Evolutionary conservation across 352 stramenopile species (phyloP).

Genomic region (Pythium rhizo-oryzae): DNA sequence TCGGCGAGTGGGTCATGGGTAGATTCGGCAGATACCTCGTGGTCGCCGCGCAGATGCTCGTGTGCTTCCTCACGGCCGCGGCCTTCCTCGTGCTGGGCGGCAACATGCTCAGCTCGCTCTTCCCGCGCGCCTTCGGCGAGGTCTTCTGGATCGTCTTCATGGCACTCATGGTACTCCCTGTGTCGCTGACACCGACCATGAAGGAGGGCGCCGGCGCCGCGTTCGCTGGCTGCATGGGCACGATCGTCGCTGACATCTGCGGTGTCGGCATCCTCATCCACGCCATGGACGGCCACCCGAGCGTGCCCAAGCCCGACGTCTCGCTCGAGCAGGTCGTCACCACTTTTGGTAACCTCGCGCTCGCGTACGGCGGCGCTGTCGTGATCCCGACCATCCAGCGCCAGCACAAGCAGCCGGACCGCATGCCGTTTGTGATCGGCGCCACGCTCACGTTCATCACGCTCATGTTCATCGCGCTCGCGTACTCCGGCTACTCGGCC

Average conservation of each 20-base stretch:
- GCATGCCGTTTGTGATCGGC: conserved; percentile 36
- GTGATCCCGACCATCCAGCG: conserved; percentile 33
- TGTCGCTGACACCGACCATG: conserved; percentile 37
- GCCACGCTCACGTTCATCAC: conserved; percentile 36
- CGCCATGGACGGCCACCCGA: conserved; percentile 32
- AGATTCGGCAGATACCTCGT: conserved; percentile 31
- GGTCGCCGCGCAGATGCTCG: conserved; percentile 24
- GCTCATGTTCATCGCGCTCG: conserved; percentile 50
- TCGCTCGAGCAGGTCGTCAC: conserved; percentile 32
- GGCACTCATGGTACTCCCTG: conserved; percentile 25
- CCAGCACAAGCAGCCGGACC: conserved; percentile 22
- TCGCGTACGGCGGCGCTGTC: conserved; percentile 36
- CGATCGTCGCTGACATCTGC: conserved; percentile 33
- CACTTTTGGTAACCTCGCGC: conserved; percentile 36
- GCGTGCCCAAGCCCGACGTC: conserved; percentile 22
- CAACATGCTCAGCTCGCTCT: conserved; percentile 33
- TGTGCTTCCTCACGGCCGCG: conserved; percentile 25
- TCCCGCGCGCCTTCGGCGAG: conserved; percentile 25
- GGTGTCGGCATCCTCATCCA: conserved; percentile 27
- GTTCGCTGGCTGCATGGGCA: conserved; percentile 37
- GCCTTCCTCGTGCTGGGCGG: conserved; percentile 29
- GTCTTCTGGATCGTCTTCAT: conserved; percentile 36
- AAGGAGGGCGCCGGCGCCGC: conserved; percentile 34
- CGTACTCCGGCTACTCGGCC: conserved; percentile 46
- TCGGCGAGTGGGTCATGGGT: conserved; percentile 38